These are phyloP conservation scores for Urostyla sp. DNA, from an alignment of 73 alveolate species.

Conservation along the genomic window DNA sequence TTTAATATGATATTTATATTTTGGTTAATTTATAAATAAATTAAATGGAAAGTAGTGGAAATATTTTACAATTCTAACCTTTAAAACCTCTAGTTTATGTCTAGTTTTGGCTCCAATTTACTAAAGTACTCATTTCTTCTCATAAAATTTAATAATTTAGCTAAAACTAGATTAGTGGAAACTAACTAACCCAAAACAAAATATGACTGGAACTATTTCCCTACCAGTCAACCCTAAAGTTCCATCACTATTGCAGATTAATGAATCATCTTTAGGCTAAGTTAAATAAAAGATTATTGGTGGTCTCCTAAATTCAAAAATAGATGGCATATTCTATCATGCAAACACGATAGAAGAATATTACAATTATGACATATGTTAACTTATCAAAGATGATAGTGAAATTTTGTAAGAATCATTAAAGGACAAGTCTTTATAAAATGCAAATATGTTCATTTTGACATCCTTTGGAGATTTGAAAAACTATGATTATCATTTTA, in stretches of 20 bases:
- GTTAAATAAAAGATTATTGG: slow-evolving; percentile 44
- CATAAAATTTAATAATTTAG: not conserved
- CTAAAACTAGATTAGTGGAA: slow-evolving; percentile 35
- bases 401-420: not conserved
- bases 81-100: slow-evolving; percentile 20
- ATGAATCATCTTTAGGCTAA: slow-evolving; percentile 7
- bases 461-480: slow-evolving; percentile 72
- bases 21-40: no score
- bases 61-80: slow-evolving; percentile 2
- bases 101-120: slow-evolving; percentile 35
- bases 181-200: not conserved
- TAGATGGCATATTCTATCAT: slow-evolving; percentile 52
- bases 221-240: slow-evolving; percentile 8
- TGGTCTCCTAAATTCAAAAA: slow-evolving; percentile 49
- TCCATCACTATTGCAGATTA: slow-evolving; percentile 9
- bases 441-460: slow-evolving; percentile 26
- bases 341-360: slow-evolving; percentile 76
- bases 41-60: no score
- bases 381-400: not conserved
- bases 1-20: no score
- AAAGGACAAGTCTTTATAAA: not conserved
- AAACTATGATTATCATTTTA: slow-evolving; percentile 44
- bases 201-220: slow-evolving; percentile 2
- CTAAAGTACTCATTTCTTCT: not conserved
- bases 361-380: slow-evolving; percentile 12